Conservation (phyloP, 2,329 filamentous ascomycete genomes). For the Hypomyces perniciosus region DNA sequence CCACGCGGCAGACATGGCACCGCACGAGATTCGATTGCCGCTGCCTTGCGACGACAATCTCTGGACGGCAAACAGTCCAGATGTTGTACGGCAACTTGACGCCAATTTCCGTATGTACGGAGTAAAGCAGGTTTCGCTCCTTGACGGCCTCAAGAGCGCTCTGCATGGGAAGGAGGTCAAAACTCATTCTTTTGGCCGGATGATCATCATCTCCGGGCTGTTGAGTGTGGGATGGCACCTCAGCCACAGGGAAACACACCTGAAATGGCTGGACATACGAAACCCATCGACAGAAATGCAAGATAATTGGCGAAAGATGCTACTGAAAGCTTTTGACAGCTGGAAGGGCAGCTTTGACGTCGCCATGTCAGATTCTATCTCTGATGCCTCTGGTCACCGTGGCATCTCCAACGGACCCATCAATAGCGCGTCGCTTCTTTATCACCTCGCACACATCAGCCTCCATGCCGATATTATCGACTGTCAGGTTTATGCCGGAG, state of each 20-base stretch:
- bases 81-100: slow-evolving; percentile 71
- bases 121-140: slow-evolving; percentile 70
- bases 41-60: slow-evolving; percentile 81
- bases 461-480: slow-evolving; percentile 85
- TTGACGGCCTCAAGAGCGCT: slow-evolving; percentile 78
- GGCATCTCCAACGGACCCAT: slow-evolving; percentile 57
- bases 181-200: slow-evolving; percentile 83
- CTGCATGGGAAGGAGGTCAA: slow-evolving; percentile 74
- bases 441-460: slow-evolving; percentile 83
- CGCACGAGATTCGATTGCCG: slow-evolving; percentile 80
- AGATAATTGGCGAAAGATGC: slow-evolving; percentile 71
- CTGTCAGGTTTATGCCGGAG: slow-evolving; percentile 82
- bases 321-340: slow-evolving; percentile 75
- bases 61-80: slow-evolving; percentile 75
- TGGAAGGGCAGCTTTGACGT: slow-evolving; percentile 83
- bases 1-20: slow-evolving; percentile 83
- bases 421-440: slow-evolving; percentile 72
- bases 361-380: slow-evolving; percentile 44
- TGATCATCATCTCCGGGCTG: slow-evolving; percentile 83
- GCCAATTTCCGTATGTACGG: slow-evolving; percentile 71
- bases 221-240: slow-evolving; percentile 92
- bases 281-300: slow-evolving; percentile 53
- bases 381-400: slow-evolving; percentile 32
- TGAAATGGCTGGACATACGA: slow-evolving; percentile 69
- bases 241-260: slow-evolving; percentile 77